These are phyloP conservation scores for Schizothecium vesticola DNA, from an alignment of 495 filamentous ascomycete genomes.

Conservation along the genomic window DNA sequence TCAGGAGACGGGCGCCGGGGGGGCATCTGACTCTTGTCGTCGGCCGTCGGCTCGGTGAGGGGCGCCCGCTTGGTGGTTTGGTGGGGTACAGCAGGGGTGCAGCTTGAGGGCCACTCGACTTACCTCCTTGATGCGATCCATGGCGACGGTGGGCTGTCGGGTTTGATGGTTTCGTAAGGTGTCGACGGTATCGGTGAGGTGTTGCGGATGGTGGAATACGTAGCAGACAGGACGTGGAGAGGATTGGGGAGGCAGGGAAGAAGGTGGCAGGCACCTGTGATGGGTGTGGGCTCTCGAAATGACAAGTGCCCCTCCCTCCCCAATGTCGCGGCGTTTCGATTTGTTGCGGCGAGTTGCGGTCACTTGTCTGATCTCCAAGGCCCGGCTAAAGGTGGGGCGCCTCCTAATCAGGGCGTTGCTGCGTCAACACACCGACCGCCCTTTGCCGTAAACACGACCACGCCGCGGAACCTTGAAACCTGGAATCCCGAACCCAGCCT, in stretches of 20 bases:
- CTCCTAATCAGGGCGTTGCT: constrained; percentile 18
- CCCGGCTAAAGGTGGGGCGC: constrained; percentile 25
- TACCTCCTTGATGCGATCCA: constrained; percentile 81
- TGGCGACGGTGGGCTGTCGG: constrained; percentile 29
- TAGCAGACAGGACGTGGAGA: constrained; percentile 8
- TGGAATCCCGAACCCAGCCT: not conserved
- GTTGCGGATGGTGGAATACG: constrained; percentile 9
- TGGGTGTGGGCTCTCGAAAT: constrained; percentile 25
- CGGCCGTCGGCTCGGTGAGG: constrained; percentile 7
- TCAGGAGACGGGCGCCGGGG: not conserved
- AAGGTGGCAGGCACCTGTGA: constrained; percentile 16
- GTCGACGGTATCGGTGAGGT: not conserved
- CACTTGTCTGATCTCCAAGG: constrained; percentile 28
- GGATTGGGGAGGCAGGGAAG: constrained; percentile 15
- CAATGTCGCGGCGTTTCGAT: constrained; percentile 24
- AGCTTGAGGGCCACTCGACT: constrained; percentile 37
- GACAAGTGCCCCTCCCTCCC: constrained; percentile 29
- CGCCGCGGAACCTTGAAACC: constrained; percentile 1
- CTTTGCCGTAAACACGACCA: constrained; percentile 1
- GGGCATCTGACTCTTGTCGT: not conserved
- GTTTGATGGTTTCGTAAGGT: not conserved
- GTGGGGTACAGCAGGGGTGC: constrained; percentile 39
- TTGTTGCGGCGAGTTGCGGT: constrained; percentile 23
- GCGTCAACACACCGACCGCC: constrained; percentile 17
- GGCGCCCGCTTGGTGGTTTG: constrained; percentile 27